Evolutionary conservation across 345 rosid species (phyloP).

Genomic region (Citrus unshiu): DNA sequence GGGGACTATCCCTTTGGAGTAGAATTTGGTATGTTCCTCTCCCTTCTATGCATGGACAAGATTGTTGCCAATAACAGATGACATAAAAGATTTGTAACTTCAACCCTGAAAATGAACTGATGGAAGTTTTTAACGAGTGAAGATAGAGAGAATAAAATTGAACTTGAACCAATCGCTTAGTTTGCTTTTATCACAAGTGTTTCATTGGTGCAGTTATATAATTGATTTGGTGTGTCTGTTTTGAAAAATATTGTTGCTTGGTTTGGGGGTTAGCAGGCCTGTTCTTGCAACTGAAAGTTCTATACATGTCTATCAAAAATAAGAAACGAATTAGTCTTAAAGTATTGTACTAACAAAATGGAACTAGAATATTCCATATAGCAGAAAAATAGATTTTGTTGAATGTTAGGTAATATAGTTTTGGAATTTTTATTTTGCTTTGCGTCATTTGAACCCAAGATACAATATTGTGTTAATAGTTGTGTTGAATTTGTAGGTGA

Average conservation of each 20-base stretch:
- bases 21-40: constrained; percentile 13
- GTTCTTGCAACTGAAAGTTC: not conserved
- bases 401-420: not conserved
- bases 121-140: not conserved
- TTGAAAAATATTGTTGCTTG: not conserved
- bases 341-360: not conserved
- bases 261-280: not conserved
- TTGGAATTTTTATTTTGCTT: not conserved
- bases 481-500: constrained; percentile 25
- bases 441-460: not conserved
- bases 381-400: not conserved
- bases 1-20: constrained; percentile 11
- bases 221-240: not conserved
- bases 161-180: not conserved
- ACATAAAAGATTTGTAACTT: not conserved
- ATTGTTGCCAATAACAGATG: not conserved
- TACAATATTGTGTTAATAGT: not conserved
- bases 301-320: not conserved
- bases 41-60: not conserved
- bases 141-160: not conserved
- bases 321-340: not conserved
- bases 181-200: not conserved
- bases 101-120: not conserved
- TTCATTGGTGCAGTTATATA: not conserved
- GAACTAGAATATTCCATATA: not conserved